Conservation (phyloP, 2,329 filamentous ascomycete genomes). For the Rasamsonia emersonii region DNA sequence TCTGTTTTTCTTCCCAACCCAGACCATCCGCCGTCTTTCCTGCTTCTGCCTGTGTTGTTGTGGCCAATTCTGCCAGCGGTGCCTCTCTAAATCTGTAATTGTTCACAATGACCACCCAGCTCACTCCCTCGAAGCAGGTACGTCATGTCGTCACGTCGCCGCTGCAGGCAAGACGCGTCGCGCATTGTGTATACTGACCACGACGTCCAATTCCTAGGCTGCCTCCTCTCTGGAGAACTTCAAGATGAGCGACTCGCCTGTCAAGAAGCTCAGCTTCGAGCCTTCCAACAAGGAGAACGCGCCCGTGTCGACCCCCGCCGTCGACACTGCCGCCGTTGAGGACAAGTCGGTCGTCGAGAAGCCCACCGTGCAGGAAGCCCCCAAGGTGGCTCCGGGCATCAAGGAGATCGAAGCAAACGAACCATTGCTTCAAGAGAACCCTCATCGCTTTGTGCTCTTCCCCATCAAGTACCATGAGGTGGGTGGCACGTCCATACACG, state of each 20-base stretch:
- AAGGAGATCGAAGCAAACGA: constrained; percentile 70
- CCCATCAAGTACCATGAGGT: constrained; percentile 99
- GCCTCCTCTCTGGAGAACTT: constrained; percentile 77
- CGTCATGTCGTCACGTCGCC: constrained; percentile 34
- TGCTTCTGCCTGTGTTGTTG: constrained; percentile 10
- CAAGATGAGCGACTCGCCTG: constrained; percentile 79
- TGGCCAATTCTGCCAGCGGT: constrained; percentile 8
- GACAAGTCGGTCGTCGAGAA: constrained; percentile 47
- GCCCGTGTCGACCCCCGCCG: constrained; percentile 41
- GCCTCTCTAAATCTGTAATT: constrained; percentile 9
- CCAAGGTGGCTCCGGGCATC: constrained; percentile 43
- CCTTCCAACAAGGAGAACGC: constrained; percentile 74
- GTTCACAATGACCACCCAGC: constrained; percentile 63
- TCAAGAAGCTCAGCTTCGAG: constrained; percentile 80
- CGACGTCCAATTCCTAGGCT: constrained; percentile 52
- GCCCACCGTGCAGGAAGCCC: constrained; percentile 24
- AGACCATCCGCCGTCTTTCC: constrained; percentile 5
- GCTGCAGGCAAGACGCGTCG: constrained; percentile 17
- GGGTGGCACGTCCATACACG: constrained; percentile 46
- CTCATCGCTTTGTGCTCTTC: constrained; percentile 92
- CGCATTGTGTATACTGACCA: constrained; percentile 22
- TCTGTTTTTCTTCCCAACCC: constrained; percentile 16
- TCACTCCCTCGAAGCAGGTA: constrained; percentile 68
- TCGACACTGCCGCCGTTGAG: constrained; percentile 50
- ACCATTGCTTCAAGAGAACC: constrained; percentile 90